phyloP scores from a whole-genome alignment of 805 yeast species.

The Grigorovia humatica region DNA sequence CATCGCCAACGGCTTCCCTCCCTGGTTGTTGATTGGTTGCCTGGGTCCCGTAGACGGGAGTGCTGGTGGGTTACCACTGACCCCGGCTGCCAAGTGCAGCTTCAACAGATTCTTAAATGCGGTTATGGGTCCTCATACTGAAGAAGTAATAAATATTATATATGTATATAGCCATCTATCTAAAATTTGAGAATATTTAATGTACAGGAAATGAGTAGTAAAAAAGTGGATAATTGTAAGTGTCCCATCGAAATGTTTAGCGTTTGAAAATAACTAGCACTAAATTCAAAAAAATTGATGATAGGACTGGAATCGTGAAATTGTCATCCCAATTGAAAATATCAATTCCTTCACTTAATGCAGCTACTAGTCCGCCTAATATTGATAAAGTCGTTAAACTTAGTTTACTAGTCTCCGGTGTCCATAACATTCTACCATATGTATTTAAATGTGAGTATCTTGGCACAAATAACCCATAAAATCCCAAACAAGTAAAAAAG shows the following conservation, averaged over 20 bases:
- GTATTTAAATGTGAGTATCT: slow-evolving; percentile 41
- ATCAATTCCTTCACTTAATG: slow-evolving; percentile 78
- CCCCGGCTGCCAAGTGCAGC: too few species aligned
- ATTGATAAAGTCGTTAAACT: slow-evolving; percentile 44
- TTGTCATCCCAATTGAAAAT: slow-evolving; percentile 78
- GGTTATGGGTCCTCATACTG: background rate
- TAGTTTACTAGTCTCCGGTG: slow-evolving; percentile 47
- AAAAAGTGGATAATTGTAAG: background rate
- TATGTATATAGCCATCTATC: background rate
- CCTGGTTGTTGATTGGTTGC: too few species aligned
- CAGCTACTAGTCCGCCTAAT: slow-evolving; percentile 70
- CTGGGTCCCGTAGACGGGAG: too few species aligned
- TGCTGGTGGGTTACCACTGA: too few species aligned
- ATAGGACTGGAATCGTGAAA: slow-evolving; percentile 83
- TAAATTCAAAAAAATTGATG: slow-evolving; percentile 53
- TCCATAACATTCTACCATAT: slow-evolving; percentile 57
- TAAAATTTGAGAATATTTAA: background rate
- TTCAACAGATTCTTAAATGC: too few species aligned
- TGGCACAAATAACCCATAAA: slow-evolving; percentile 72
- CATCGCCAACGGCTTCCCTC: too few species aligned
- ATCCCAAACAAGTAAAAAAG: slow-evolving; percentile 46
- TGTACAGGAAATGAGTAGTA: background rate
- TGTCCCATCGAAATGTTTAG: background rate
- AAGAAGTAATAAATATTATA: background rate
- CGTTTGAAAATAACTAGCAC: slow-evolving; percentile 31